Base-by-base conservation (phyloP, 257 asterid species). In the Solanum boliviense region DNA sequence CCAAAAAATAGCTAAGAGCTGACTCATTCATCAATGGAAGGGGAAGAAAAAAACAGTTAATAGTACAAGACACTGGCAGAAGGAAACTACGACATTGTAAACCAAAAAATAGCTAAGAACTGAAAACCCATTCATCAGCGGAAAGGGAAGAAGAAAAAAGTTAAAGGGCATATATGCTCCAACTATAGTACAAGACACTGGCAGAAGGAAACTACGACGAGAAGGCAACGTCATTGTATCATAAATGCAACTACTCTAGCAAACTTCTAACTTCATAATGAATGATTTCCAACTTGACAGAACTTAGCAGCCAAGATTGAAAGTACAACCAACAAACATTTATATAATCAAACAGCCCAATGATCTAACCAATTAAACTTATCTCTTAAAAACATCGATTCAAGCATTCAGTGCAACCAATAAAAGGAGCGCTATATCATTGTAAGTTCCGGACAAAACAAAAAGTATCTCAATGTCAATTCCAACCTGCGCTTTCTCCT, bases 401-500 rank as follows among this genome's bases (percentile, higher is more conserved):
- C 32, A 75, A 38, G 48, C 81, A 73, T 20, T 72, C 44, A 72
- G 13, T 38, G 32, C 34, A 76, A 25, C 60, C 58, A 76, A 79
- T 15, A 25, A 9, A 78, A 78, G 35, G 68, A 81, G 85, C 1
- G 85, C 4, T 81, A 81, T 46, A 81, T 41, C 65, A 79, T 44
- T 79, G 65, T 27, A 44, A 79, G 16, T 79, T 25, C 65, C 3
- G 1, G 56, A 41, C n/a, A 46, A 81, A 81, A 46, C 41, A 46
- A 48, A 29, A 82, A 48, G 72, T 65, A 89, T 89, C 87, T 65
- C 71, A 88, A 89, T 68, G 52, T 16, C 82, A 79, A 81, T 68
- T 29, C 86, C 89, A 91, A 96, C 99, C 88, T 93, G 96, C 56
- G 98, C 91, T 90, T 92, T 91, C 93, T 94, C 92, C 87, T 90